Conservation (phyloP, 768 basidiomycete genomes). For the Suillus sp. region DNA sequence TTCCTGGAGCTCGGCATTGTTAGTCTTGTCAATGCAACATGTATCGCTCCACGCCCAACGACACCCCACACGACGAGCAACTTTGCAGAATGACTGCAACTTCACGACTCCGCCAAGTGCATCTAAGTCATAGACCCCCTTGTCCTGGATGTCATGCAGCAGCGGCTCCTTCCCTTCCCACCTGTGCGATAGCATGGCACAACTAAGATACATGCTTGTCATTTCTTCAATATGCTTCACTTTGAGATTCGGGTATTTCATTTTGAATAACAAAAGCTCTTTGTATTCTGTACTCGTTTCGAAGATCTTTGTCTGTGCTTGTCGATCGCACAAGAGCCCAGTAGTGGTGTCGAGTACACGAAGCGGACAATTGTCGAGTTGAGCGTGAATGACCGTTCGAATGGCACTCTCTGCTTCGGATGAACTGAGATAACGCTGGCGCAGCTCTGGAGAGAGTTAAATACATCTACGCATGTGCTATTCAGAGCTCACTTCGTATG, state of each 20-base stretch:
- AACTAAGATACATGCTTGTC: background rate
- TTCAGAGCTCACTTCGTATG: background rate
- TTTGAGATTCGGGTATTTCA: background rate
- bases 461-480: background rate
- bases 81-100: background rate
- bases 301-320: background rate
- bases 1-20: slow-evolving; percentile 18
- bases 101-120: background rate
- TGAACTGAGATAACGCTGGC: background rate
- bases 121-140: background rate
- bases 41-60: background rate
- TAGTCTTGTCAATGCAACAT: slow-evolving; percentile 18
- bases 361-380: background rate
- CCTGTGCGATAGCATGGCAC: slow-evolving; percentile 8
- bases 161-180: slow-evolving; percentile 9
- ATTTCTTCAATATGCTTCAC: background rate
- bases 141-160: slow-evolving; percentile 4
- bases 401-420: background rate
- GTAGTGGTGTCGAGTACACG: background rate
- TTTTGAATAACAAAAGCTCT: background rate
- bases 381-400: background rate
- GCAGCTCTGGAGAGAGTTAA: background rate
- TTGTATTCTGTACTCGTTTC: background rate
- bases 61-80: background rate
- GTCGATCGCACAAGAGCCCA: background rate